A percentile compares a stretch with the other conserved stretches of the same genome.
phyloP scores from a whole-genome alignment of 768 basidiomycete species.

The Boletus rubropictus region DNA sequence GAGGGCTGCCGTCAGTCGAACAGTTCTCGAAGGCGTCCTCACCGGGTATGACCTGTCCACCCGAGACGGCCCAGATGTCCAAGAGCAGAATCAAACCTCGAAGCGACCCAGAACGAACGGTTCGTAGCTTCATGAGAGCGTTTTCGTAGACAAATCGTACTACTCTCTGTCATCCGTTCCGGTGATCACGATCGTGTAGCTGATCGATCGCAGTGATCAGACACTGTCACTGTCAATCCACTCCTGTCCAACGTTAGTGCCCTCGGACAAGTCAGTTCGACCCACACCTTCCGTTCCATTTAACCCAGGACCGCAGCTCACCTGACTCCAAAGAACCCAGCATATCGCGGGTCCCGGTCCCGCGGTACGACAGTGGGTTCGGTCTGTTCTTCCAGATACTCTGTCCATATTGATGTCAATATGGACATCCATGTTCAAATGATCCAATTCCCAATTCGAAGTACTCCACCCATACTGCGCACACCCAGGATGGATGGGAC shows the following conservation, averaged over 20 bases:
- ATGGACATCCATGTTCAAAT: constrained; percentile 19
- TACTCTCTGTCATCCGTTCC: constrained; percentile 15
- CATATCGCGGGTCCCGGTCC: background rate
- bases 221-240: constrained; percentile 20
- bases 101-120: constrained; percentile 28
- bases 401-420: constrained; percentile 1
- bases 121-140: background rate
- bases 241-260: background rate
- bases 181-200: constrained; percentile 31
- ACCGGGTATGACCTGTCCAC: constrained; percentile 53
- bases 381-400: constrained; percentile 4
- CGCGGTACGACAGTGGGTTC: constrained; percentile 20
- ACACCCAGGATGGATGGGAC: constrained; percentile 9
- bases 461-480: constrained; percentile 16
- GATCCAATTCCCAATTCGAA: constrained; percentile 29
- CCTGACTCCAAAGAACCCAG: constrained; percentile 13
- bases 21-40: constrained; percentile 62
- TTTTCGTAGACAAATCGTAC: background rate
- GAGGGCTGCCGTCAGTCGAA: constrained; percentile 50
- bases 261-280: too few relatives aligned
- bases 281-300: constrained; percentile 13
- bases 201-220: constrained; percentile 31
- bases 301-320: constrained; percentile 22
- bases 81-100: constrained; percentile 4
- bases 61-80: constrained; percentile 6